phyloP scores from a whole-genome alignment of 805 yeast genomes.

The Teunomyces aglyptinius region DNA sequence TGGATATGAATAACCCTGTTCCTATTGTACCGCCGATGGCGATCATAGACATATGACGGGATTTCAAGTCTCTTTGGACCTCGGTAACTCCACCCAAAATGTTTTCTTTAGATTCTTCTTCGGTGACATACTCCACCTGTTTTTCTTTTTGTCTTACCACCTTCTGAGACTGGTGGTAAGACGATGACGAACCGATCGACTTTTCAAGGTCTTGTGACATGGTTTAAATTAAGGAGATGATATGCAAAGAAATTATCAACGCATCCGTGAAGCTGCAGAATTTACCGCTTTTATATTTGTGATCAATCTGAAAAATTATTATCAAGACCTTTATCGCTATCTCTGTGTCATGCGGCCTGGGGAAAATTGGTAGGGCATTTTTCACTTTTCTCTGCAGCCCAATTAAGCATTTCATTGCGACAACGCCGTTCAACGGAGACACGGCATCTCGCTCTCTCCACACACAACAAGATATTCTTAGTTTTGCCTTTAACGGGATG shows the following conservation, averaged over 20 bases:
- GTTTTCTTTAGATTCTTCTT: constrained; percentile 11
- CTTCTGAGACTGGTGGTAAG: constrained; percentile 3
- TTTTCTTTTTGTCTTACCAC: constrained; percentile 11
- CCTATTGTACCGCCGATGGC: constrained; percentile 82
- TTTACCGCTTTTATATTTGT: background rate
- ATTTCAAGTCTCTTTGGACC: constrained; percentile 59
- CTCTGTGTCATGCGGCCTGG: background rate
- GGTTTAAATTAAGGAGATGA: background rate
- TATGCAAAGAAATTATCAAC: background rate
- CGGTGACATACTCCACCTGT: constrained; percentile 18
- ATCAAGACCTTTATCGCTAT: background rate
- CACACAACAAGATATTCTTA: background rate
- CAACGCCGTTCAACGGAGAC: background rate
- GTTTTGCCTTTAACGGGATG: background rate
- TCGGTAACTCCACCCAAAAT: constrained; percentile 18
- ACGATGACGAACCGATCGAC: constrained; percentile 10
- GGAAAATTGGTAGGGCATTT: constrained; percentile 2
- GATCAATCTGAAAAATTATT: background rate
- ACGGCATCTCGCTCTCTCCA: background rate
- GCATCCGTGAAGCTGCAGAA: background rate
- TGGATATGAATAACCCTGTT: constrained; percentile 71
- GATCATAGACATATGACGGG: constrained; percentile 71
- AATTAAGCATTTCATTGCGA: background rate
- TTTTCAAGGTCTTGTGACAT: constrained; percentile 14
- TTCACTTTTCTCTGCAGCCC: background rate